These are phyloP conservation scores for Sporodiniella umbellata DNA, from an alignment of 371 early-diverging fungal species.

Conservation along the genomic window DNA sequence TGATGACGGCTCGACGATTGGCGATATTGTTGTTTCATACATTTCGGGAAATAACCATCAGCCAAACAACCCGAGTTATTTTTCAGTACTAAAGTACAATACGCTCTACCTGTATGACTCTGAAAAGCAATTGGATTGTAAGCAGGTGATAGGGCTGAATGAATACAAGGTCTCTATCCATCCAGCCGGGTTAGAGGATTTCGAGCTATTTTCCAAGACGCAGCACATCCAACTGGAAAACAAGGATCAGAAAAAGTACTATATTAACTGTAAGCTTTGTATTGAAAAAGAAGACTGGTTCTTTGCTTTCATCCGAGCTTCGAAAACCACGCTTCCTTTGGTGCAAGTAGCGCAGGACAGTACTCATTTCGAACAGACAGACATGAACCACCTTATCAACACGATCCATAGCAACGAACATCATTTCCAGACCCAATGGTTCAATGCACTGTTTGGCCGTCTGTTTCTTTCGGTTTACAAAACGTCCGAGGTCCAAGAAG, in stretches of 20 bases:
- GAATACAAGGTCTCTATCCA: constrained; percentile 66
- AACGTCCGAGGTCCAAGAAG: constrained; percentile 57
- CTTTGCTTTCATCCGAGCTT: constrained; percentile 51
- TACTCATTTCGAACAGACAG: constrained; percentile 51
- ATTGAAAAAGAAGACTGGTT: constrained; percentile 94
- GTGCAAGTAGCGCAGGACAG: constrained; percentile 24
- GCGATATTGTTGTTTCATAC: constrained; percentile 40
- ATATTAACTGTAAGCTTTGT: constrained; percentile 54
- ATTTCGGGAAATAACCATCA: constrained; percentile 24
- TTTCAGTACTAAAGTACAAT: constrained; percentile 76
- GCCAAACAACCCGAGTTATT: constrained; percentile 54
- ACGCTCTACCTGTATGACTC: constrained; percentile 83
- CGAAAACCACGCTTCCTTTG: constrained; percentile 14
- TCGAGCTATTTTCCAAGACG: constrained; percentile 57
- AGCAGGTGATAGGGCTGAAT: constrained; percentile 67
- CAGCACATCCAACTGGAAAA: constrained; percentile 47
- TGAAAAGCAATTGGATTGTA: constrained; percentile 77
- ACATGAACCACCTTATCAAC: constrained; percentile 55
- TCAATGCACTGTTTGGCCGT: constrained; percentile 87
- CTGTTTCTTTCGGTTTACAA: constrained; percentile 70
- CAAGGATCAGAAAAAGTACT: constrained; percentile 30
- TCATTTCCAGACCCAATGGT: constrained; percentile 76
- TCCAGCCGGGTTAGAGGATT: constrained; percentile 55
- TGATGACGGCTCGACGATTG: constrained; percentile 27
- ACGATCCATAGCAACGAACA: constrained; percentile 61